Percentiles rank a stretch among this genome's conserved stretches.
Evolutionary conservation across 345 rosid genomes (phyloP).

Genomic region (Aquilaria sinensis): DNA sequence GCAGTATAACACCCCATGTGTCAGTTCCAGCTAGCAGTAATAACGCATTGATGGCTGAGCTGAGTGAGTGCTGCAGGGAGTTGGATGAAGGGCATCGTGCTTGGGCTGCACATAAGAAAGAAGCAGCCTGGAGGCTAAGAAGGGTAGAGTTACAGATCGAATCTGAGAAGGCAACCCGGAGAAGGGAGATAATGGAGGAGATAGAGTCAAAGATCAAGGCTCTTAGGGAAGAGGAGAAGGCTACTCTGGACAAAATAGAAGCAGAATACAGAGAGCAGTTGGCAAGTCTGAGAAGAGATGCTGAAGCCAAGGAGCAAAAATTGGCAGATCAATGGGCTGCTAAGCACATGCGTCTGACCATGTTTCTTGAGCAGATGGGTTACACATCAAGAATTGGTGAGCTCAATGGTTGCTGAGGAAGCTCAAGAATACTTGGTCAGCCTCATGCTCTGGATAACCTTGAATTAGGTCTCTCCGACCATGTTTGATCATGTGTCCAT

Average conservation of each 20-base stretch:
- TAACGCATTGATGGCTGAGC: conserved; percentile 49
- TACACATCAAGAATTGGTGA: conserved; percentile 46
- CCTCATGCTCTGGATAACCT: not conserved
- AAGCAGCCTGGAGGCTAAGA: conserved; percentile 90
- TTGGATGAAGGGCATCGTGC: conserved; percentile 86
- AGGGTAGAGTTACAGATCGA: conserved; percentile 91
- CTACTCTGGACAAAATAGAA: conserved; percentile 65
- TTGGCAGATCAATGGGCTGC: conserved; percentile 82
- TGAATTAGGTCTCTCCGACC: not conserved
- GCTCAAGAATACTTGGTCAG: not conserved
- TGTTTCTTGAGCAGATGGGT: conserved; percentile 76
- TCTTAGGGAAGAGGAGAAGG: conserved; percentile 83
- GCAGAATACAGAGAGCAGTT: conserved; percentile 77
- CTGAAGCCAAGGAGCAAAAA: conserved; percentile 87
- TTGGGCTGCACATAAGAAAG: conserved; percentile 84
- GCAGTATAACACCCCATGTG: conserved; percentile 36
- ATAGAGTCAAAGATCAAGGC: conserved; percentile 75
- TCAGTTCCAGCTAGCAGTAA: conserved; percentile 46
- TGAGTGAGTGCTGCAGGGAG: conserved; percentile 87
- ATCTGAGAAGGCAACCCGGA: conserved; percentile 70
- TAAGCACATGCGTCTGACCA: conserved; percentile 60
- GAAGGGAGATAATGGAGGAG: conserved; percentile 88
- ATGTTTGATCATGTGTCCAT: conserved; percentile 8
- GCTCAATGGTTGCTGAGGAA: conserved; percentile 31
- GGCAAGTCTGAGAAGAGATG: conserved; percentile 61